Conservation (phyloP, 179 eudicot species). For the Spergularia azorica region DNA sequence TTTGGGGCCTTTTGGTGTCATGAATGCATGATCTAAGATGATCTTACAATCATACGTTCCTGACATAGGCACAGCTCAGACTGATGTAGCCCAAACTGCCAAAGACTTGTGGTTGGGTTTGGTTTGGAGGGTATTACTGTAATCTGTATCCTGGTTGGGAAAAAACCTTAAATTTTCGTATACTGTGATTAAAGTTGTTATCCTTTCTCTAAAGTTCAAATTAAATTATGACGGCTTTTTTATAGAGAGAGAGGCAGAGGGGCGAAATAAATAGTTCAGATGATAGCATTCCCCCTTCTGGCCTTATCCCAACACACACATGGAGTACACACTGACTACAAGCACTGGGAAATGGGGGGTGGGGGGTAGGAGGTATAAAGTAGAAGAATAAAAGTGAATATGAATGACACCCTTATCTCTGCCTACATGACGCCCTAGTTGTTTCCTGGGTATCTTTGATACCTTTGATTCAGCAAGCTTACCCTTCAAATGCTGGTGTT, state of each 20-base stretch:
- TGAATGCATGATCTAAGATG: not conserved
- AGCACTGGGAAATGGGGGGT: not conserved
- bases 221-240: too few species aligned
- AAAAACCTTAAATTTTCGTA: not conserved
- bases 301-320: too few species aligned
- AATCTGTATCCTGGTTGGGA: not conserved
- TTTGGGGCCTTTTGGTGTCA: not conserved
- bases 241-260: too few species aligned
- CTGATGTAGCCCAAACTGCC: not conserved
- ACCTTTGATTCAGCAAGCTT: not conserved
- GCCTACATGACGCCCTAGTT: not conserved
- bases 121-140: not conserved
- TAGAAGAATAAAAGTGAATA: not conserved
- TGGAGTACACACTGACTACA: too few species aligned
- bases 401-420: not conserved
- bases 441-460: not conserved
- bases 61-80: not conserved
- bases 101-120: not conserved
- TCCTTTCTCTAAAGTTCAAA: not conserved
- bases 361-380: not conserved
- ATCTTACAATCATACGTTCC: not conserved
- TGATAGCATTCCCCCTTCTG: too few species aligned
- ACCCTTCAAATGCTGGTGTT: not conserved
- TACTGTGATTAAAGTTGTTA: not conserved
- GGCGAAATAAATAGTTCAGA: not conserved